Evolutionary conservation across 345 rosid species (phyloP).

Genomic region (Lumnitzera racemosa): DNA sequence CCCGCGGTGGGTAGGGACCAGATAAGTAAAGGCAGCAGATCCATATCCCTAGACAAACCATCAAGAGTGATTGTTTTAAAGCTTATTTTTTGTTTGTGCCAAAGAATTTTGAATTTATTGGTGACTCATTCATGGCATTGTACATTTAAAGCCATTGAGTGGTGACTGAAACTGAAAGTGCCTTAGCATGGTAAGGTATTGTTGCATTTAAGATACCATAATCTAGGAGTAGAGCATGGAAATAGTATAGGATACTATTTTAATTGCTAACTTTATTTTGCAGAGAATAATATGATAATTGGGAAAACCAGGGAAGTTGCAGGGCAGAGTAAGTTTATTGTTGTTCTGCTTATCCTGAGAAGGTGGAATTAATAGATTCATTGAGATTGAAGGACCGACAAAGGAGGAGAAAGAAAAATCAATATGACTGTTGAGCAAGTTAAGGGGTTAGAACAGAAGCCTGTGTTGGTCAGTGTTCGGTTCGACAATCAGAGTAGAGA

Average conservation of each 20-base stretch:
- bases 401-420: not conserved
- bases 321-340: constrained; percentile 15
- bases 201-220: too few relatives aligned
- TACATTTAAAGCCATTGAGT: too few relatives aligned
- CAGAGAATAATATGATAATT: not conserved
- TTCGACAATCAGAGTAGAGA: constrained; percentile 56
- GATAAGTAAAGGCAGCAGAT: too few relatives aligned
- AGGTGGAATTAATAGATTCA: constrained; percentile 2
- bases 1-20: too few relatives aligned
- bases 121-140: too few relatives aligned
- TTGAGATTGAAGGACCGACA: constrained; percentile 11
- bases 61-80: too few relatives aligned
- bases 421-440: constrained; percentile 36
- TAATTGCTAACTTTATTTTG: not conserved
- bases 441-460: constrained; percentile 29
- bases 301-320: not conserved
- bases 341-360: constrained; percentile 14
- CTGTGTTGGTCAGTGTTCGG: constrained; percentile 64
- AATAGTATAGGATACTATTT: not conserved
- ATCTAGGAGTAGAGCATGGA: too few relatives aligned
- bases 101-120: too few relatives aligned
- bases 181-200: too few relatives aligned
- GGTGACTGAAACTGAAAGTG: too few relatives aligned
- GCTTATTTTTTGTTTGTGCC: too few relatives aligned
- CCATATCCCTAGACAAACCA: too few relatives aligned